These are phyloP conservation scores for Phytomonas sp. DNA, from an alignment of 208 protist species.

Conservation along the genomic window DNA sequence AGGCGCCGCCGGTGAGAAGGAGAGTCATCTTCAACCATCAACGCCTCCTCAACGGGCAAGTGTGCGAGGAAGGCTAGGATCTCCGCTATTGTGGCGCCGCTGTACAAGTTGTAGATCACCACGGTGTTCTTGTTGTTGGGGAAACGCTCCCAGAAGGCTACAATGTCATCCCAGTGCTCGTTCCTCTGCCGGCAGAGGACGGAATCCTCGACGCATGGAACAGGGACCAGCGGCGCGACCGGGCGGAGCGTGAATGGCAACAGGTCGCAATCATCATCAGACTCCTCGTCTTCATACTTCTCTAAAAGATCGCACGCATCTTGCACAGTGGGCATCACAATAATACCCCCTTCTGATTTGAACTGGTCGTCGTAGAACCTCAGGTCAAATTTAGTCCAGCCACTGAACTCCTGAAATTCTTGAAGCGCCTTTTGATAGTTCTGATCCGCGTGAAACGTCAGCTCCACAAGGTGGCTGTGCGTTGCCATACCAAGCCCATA, in stretches of 20 bases:
- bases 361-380: conserved; percentile 64
- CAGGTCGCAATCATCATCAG: conserved; percentile 72
- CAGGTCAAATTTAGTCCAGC: conserved; percentile 66
- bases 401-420: conserved; percentile 75
- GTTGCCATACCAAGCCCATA: conserved; percentile 66
- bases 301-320: conserved; percentile 79
- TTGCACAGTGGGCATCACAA: conserved; percentile 72
- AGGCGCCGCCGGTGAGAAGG: conserved; percentile 47
- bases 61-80: conserved; percentile 37
- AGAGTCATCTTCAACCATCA: conserved; percentile 56
- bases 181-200: conserved; percentile 59
- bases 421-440: conserved; percentile 43
- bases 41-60: conserved; percentile 18
- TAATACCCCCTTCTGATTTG: conserved; percentile 53
- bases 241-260: conserved; percentile 78
- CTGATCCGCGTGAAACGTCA: conserved; percentile 57
- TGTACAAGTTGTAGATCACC: conserved; percentile 73
- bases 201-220: conserved; percentile 75
- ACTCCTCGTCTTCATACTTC: conserved; percentile 85
- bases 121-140: conserved; percentile 56
- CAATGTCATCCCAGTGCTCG: conserved; percentile 62
- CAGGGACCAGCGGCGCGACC: conserved; percentile 47
- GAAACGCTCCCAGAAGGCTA: conserved; percentile 67
- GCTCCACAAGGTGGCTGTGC: conserved; percentile 66
- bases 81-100: conserved; percentile 50